phyloP scores from a whole-genome alignment of 208 protist species.

The Phytomonas sp. region DNA sequence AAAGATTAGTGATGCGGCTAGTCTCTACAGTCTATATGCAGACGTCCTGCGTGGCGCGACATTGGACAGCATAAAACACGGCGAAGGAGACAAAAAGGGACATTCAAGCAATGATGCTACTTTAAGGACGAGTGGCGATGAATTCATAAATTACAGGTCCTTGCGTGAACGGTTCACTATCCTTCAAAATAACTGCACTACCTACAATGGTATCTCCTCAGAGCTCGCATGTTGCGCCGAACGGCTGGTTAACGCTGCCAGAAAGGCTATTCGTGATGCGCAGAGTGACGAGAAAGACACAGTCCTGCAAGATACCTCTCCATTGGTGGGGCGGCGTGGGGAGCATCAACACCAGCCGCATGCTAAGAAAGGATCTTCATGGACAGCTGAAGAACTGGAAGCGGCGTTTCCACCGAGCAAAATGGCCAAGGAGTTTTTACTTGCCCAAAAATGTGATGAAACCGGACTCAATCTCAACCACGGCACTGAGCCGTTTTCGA shows the following conservation, averaged over 20 bases:
- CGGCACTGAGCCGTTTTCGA: neutral
- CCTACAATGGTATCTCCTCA: conserved; percentile 46
- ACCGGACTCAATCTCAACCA: neutral
- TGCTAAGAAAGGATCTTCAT: neutral
- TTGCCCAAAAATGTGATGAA: neutral
- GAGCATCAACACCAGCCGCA: neutral
- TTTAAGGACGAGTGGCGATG: neutral
- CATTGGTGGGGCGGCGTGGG: neutral
- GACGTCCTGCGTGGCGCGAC: conserved; percentile 30
- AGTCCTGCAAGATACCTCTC: neutral
- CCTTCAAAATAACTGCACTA: conserved; percentile 45
- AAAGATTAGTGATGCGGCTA: conserved; percentile 38
- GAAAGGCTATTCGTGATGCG: conserved; percentile 38
- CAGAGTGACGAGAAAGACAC: conserved; percentile 25
- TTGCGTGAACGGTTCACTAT: conserved; percentile 38
- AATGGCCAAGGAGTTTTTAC: neutral
- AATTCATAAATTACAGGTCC: conserved; percentile 25
- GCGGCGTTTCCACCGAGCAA: neutral
- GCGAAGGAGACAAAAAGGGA: neutral
- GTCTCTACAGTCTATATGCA: conserved; percentile 44
- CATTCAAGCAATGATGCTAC: neutral
- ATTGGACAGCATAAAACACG: neutral
- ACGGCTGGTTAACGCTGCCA: conserved; percentile 26
- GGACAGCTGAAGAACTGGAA: neutral
- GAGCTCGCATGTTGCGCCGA: conserved; percentile 23